phyloP scores from a whole-genome alignment of 129 eudicot genomes.

The Solidago caesia region DNA sequence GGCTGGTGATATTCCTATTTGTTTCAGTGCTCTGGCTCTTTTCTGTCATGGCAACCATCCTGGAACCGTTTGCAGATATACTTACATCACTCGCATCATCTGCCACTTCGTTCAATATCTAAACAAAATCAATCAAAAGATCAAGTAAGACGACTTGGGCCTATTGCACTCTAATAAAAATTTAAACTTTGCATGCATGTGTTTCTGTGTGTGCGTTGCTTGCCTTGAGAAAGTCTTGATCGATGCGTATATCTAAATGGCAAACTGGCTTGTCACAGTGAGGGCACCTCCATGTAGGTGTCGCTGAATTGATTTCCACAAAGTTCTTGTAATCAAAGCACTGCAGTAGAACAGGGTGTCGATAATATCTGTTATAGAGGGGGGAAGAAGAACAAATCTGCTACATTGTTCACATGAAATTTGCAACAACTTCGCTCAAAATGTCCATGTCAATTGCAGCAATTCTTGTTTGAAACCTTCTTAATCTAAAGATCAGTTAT shows the following conservation, averaged over 20 bases:
- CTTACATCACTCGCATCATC: neutral
- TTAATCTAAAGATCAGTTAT: neutral
- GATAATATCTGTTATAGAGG: neutral
- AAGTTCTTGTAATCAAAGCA: slow-evolving; percentile 42
- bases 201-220: neutral
- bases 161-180: neutral
- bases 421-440: no score
- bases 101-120: slow-evolving; percentile 7
- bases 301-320: slow-evolving; percentile 32
- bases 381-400: no score
- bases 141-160: neutral
- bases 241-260: slow-evolving; percentile 34
- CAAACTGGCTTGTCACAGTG: slow-evolving; percentile 33
- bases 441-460: neutral
- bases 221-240: slow-evolving; percentile 37
- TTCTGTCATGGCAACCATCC: no score
- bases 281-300: slow-evolving; percentile 44
- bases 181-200: neutral
- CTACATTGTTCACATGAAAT: no score
- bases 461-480: no score
- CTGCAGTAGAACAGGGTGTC: slow-evolving; percentile 14
- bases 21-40: no score
- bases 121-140: neutral
- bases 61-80: neutral
- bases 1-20: neutral